Conservation (phyloP, 176 grass and related monocot species). For the Saccharum officinarum region DNA sequence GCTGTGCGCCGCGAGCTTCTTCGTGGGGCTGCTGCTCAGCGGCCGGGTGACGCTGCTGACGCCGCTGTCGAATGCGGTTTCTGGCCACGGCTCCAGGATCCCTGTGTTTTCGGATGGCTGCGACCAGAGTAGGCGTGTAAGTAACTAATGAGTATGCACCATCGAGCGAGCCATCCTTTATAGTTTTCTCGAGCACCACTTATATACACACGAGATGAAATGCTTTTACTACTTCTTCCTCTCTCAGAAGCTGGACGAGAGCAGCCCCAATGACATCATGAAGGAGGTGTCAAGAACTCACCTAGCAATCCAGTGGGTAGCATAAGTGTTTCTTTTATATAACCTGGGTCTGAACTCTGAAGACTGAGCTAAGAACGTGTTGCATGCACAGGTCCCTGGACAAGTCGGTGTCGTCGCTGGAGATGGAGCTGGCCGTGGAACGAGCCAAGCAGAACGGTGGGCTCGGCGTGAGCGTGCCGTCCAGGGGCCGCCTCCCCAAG, state of each 20-base stretch:
- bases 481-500: constrained; percentile 44
- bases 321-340: not conserved
- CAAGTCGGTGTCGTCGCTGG: constrained; percentile 62
- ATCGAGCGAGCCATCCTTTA: too few relatives aligned
- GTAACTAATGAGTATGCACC: not conserved
- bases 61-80: not conserved
- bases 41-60: constrained; percentile 40
- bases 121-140: constrained; percentile 50
- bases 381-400: constrained; percentile 43
- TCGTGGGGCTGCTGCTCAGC: constrained; percentile 65
- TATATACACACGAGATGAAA: not conserved
- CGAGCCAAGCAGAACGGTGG: constrained; percentile 43
- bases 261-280: constrained; percentile 53
- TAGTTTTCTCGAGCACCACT: not conserved
- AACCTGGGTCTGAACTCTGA: not conserved
- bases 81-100: constrained; percentile 37
- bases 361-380: not conserved
- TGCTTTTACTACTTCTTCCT: not conserved
- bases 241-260: constrained; percentile 56
- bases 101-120: constrained; percentile 45
- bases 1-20: constrained; percentile 73
- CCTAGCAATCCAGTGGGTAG: constrained; percentile 54
- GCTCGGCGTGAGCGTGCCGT: constrained; percentile 13
- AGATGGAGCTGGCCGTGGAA: constrained; percentile 64
- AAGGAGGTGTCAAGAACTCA: constrained; percentile 60